Percentiles rank a stretch among this genome's conserved stretches.
Conservation (phyloP, 345 rosid species). For the Clarkia xantiana region DNA sequence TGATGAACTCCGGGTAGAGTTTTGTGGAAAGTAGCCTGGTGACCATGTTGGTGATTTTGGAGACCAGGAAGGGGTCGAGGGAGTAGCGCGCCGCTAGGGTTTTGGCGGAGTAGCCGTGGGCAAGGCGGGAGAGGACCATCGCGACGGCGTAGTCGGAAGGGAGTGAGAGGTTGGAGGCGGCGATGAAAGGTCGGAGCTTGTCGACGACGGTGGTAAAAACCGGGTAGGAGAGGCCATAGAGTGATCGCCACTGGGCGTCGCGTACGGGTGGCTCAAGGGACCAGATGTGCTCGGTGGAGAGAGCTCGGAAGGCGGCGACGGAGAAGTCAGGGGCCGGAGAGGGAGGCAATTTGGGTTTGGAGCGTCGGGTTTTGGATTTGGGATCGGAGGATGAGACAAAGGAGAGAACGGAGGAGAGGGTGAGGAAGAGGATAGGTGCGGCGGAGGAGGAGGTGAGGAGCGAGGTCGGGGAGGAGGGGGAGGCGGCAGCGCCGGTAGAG, state of each 20-base stretch:
- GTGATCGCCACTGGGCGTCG: conserved; percentile 82
- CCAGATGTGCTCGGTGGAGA: conserved; percentile 87
- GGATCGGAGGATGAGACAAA: conserved; percentile 16
- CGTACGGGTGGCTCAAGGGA: conserved; percentile 61
- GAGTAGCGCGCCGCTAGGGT: conserved; percentile 60
- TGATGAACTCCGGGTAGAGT: conserved; percentile 82
- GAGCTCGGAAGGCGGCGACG: conserved; percentile 78
- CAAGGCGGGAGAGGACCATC: conserved; percentile 79
- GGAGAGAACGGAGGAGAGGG: conserved; percentile 28
- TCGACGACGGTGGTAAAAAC: conserved; percentile 88
- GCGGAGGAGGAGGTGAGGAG: conserved; percentile 19
- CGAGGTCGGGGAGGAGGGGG: conserved; percentile 38
- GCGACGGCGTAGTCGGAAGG: conserved; percentile 95
- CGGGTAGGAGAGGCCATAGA: conserved; percentile 78
- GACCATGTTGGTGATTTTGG: conserved; percentile 92
- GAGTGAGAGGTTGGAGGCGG: conserved; percentile 82
- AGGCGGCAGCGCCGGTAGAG: conserved; percentile 25
- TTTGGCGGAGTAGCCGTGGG: conserved; percentile 68
- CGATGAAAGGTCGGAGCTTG: conserved; percentile 70
- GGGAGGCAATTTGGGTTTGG: conserved; percentile 25
- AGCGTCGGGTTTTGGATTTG: conserved; percentile 10
- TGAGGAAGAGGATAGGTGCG: conserved; percentile 21
- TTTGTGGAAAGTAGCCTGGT: conserved; percentile 80
- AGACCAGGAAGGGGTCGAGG: conserved; percentile 77
- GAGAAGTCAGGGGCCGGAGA: conserved; percentile 50